These are phyloP conservation scores for Dioscorea zingiberensis DNA, from an alignment of 106 monocot genomes.

Conservation along the genomic window DNA sequence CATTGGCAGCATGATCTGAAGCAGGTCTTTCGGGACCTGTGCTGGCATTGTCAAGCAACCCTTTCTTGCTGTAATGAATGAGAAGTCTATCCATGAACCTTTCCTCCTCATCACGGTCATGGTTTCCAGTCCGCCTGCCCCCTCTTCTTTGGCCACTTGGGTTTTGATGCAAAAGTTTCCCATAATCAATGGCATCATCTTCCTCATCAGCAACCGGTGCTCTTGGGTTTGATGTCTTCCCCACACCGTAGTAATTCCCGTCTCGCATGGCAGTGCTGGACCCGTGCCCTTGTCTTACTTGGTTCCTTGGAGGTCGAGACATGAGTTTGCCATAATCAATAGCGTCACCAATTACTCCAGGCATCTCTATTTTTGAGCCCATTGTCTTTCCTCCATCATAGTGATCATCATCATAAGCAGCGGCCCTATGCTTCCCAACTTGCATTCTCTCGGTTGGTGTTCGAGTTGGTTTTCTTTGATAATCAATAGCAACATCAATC, in stretches of 20 bases:
- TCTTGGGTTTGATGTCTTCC: neutral
- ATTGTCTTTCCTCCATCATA: neutral
- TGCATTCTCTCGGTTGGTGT: neutral
- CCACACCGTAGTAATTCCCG: neutral
- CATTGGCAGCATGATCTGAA: slow-evolving; percentile 3
- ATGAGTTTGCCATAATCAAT: slow-evolving; percentile 6
- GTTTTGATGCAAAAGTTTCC: neutral
- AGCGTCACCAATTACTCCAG: slow-evolving; percentile 11
- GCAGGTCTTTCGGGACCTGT: slow-evolving; percentile 5
- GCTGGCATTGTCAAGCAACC: slow-evolving; percentile 16
- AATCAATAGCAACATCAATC: neutral
- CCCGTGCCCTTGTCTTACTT: slow-evolving; percentile 4
- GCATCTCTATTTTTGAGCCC: neutral
- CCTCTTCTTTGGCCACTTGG: slow-evolving; percentile 5
- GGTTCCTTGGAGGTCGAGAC: neutral
- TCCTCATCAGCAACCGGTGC: slow-evolving; percentile 6
- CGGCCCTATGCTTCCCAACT: neutral
- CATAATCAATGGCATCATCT: slow-evolving; percentile 13
- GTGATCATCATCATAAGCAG: neutral
- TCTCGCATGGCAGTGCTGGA: neutral
- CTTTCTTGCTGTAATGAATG: slow-evolving; percentile 59
- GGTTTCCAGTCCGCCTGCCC: neutral
- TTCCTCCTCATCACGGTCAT: slow-evolving; percentile 37
- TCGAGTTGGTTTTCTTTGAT: neutral
- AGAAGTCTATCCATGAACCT: slow-evolving; percentile 48